Conservation (phyloP, 228 moss, liverwort and hornwort species). For the Sphagnum magellanicum region DNA sequence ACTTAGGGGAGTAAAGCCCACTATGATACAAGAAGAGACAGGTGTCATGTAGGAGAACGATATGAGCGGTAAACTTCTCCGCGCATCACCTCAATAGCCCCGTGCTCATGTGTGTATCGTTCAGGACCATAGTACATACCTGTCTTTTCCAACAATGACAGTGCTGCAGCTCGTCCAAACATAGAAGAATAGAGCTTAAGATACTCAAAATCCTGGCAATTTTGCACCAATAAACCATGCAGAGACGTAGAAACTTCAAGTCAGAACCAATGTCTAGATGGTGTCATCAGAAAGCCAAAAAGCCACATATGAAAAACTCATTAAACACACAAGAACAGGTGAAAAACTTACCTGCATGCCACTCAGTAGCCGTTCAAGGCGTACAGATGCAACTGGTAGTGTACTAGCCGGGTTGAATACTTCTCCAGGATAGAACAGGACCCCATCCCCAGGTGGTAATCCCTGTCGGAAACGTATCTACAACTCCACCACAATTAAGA, state of each 20-base stretch:
- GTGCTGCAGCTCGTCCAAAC: conserved; percentile 59
- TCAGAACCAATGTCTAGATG: background rate
- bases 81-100: conserved; percentile 63
- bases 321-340: background rate
- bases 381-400: conserved; percentile 80
- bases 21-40: conserved; percentile 23
- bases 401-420: conserved; percentile 67
- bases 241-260: background rate
- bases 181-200: conserved; percentile 75
- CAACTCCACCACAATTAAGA: conserved; percentile 9
- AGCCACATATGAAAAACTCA: background rate
- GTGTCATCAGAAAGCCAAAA: background rate
- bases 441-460: conserved; percentile 84
- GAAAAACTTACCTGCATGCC: conserved; percentile 68
- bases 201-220: conserved; percentile 72
- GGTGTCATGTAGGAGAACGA: conserved; percentile 10
- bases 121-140: conserved; percentile 72
- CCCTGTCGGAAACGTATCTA: conserved; percentile 81
- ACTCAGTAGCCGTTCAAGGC: conserved; percentile 74
- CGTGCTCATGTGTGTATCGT: conserved; percentile 63
- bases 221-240: background rate
- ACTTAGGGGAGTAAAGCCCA: background rate
- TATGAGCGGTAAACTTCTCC: conserved; percentile 68
- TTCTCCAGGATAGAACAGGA: conserved; percentile 83
- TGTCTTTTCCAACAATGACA: conserved; percentile 57